Conservation (phyloP, 176 grass and related monocot genomes). For the Eragrostis nindensis region DNA sequence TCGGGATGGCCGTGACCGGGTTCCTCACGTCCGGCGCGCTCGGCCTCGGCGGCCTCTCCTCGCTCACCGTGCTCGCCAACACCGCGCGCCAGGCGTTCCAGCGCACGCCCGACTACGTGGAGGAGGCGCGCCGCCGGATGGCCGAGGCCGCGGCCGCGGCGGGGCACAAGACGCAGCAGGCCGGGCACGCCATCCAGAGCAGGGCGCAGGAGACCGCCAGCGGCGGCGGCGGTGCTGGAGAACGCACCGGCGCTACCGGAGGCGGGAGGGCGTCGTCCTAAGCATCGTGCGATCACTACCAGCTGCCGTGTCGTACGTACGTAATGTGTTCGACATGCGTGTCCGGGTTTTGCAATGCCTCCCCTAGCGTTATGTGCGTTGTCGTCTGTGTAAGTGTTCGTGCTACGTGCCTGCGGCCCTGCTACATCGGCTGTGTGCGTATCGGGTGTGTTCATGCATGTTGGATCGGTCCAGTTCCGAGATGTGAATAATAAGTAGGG, state of each 20-base stretch:
- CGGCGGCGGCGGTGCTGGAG: neutral
- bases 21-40: slow-evolving; percentile 84
- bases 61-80: slow-evolving; percentile 60
- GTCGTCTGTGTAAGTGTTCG: neutral
- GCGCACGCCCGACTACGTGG: slow-evolving; percentile 66
- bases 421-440: neutral
- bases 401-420: neutral
- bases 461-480: slow-evolving; percentile 5
- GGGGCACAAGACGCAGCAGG: slow-evolving; percentile 65
- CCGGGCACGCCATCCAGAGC: slow-evolving; percentile 57
- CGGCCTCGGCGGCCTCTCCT: slow-evolving; percentile 70
- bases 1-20: slow-evolving; percentile 68
- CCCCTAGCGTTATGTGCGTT: neutral
- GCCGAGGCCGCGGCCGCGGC: slow-evolving; percentile 60
- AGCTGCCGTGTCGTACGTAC: neutral
- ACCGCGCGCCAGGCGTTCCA: slow-evolving; percentile 49
- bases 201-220: slow-evolving; percentile 49
- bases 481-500: slow-evolving; percentile 26
- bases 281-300: neutral
- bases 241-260: neutral
- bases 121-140: slow-evolving; percentile 66
- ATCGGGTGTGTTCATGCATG: neutral
- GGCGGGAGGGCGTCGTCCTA: slow-evolving; percentile 42
- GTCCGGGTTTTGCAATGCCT: neutral
- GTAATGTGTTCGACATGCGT: neutral